Base-by-base conservation (phyloP, 257 asterid genomes). In the Nicotiana knightiana region DNA sequence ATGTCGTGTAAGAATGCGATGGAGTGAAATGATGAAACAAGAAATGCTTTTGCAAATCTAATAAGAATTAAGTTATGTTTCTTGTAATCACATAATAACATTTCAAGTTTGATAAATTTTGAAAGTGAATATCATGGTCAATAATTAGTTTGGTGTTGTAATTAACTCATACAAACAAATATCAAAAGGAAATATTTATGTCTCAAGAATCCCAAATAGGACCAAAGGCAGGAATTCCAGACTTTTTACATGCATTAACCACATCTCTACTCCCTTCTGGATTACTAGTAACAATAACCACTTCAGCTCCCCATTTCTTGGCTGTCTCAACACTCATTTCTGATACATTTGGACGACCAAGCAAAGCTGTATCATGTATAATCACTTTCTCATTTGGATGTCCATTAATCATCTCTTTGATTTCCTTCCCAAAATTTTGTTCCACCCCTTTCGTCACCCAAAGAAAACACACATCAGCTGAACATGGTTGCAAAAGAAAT, bases 361-460 rank as follows among this genome's bases (percentile, higher is more conserved):
- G 86, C 71, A 91, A 80, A 2, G 95, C 90, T 3, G 97, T 91
- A 68, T 92, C 95, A 9, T 92, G 97, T 0, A 92, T 86, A 1
- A 92, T 91, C 63, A 91, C 93, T 82, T 76, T 87, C 18, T 89
- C 93, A 62, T 82, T 79, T 0, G 93, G 86, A 55, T 85, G 89
- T 4, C 93, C 93, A 37, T 85, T 89, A 87, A 91, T 70, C 97
- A 82, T 80, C 8, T 78, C 84, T 63, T 89, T 90, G 2, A 93
- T 90, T 51, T 93, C 97, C 8, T 37, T 78, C 0, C 97, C 97
- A 26, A 86, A 91, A 24, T 93, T 93, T 77, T 87, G 89, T 59
- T 91, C 97, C 18, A 93, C 93, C 1, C 90, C 91, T 76, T 91
- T 93, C 3, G 96, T 89, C 85, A 93, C 94, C 97, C 97, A 93